Conservation (phyloP, 371 early-diverging fungal species). For the Rhizomucor miehei region DNA sequence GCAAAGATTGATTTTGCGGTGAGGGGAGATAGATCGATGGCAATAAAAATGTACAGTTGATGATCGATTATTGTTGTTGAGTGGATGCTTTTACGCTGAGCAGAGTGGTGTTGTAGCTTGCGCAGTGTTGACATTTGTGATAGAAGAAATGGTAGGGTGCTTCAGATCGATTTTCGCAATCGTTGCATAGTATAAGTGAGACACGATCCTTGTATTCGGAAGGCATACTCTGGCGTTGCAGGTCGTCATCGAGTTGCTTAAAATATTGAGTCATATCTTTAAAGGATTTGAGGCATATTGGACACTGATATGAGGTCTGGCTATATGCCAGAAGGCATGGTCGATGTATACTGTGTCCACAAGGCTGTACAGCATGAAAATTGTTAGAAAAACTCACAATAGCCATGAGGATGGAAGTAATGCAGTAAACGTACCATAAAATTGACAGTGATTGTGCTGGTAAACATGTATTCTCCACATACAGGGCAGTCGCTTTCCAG, state of each 20-base stretch:
- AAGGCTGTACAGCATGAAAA: slow-evolving; percentile 55
- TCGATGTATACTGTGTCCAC: slow-evolving; percentile 95
- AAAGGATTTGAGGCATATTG: slow-evolving; percentile 91
- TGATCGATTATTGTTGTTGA: too few relatives aligned
- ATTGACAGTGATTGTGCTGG: slow-evolving; percentile 72
- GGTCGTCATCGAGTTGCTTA: slow-evolving; percentile 73
- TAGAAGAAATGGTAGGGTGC: slow-evolving; percentile 91
- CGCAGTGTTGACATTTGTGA: slow-evolving; percentile 88
- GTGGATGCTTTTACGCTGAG: slow-evolving; percentile 16
- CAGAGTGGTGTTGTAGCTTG: slow-evolving; percentile 93
- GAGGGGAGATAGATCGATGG: too few relatives aligned
- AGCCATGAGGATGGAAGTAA: too few relatives aligned
- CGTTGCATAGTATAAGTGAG: slow-evolving; percentile 88
- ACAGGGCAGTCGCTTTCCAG: slow-evolving; percentile 95
- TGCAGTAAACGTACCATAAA: slow-evolving; percentile 68
- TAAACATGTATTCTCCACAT: slow-evolving; percentile 96
- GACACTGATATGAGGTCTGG: slow-evolving; percentile 91
- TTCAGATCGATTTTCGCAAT: slow-evolving; percentile 83
- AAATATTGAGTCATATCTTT: slow-evolving; percentile 85
- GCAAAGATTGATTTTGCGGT: too few relatives aligned
- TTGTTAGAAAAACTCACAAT: not conserved
- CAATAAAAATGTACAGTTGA: too few relatives aligned
- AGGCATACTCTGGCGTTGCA: slow-evolving; percentile 86
- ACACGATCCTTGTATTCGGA: slow-evolving; percentile 73
- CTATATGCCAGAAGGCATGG: slow-evolving; percentile 82